Evolutionary conservation across 2,329 filamentous ascomycete species (phyloP), one percentile per base, ranked within the genome.

Genomic region (Xylaria sp.): DNA sequence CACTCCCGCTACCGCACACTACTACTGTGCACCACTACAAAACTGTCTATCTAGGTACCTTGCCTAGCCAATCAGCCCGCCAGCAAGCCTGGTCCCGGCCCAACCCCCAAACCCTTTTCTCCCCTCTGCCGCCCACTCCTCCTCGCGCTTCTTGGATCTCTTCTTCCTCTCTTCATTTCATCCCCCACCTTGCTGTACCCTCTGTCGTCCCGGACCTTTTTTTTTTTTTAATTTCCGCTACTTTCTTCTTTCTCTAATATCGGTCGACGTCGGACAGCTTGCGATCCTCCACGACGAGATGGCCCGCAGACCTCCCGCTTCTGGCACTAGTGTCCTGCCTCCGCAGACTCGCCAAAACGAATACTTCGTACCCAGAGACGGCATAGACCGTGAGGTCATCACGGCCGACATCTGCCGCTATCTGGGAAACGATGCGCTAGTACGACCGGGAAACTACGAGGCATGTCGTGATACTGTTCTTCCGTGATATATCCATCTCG

Each of bases 321-420:
- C 81, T 75, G 80, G 79, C 75, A 80, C 78, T 73, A 80, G 75
- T 73, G 77, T 79, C 69, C 71, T 82, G 70, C 77, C 82, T 62
- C 79, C 83, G 65, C 81, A 82, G 67, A 78, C 79, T 71, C 86
- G 88, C 69, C 88, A 91, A 79, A 93, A 93, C 81, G 91, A 94
- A 82, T 94, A 94, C 80, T 94, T 94, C 80, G 89, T 94, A 64
- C 90, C 91, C 55, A 89, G 91, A 77, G 91, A 94, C 80, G 92
- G 92, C 78, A 94, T 94, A 81, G 91, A 92, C 80, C 90, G 92
- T 76, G 92, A 94, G 81, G 92, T 94, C 76, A 94, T 94, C 81
- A 93, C 92, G 72, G 90, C 91, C 79, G 92, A 94, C 80, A 93
- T 94, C 74, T 94, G 92, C 84, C 91, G 92, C 78, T 94, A 94